These are phyloP conservation scores for Xylaria bambusicola DNA, from an alignment of 495 filamentous ascomycete genomes.

Conservation along the genomic window DNA sequence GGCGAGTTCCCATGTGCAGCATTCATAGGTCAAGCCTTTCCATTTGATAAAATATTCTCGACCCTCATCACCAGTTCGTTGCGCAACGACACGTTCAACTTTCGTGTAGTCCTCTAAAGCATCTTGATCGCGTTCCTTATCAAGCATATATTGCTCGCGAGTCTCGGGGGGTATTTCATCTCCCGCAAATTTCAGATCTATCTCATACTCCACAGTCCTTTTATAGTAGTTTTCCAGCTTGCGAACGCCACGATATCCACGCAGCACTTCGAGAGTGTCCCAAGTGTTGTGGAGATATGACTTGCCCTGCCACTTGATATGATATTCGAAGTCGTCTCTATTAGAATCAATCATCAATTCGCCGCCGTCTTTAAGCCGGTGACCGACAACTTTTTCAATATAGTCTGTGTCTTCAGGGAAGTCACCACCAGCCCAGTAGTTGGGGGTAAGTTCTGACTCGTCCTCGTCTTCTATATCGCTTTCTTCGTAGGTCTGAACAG, in stretches of 20 bases:
- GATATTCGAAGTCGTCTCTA: slow-evolving; percentile 87
- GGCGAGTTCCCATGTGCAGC: slow-evolving; percentile 90
- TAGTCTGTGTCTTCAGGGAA: slow-evolving; percentile 70
- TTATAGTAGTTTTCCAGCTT: slow-evolving; percentile 92
- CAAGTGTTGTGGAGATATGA: slow-evolving; percentile 95
- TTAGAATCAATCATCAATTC: slow-evolving; percentile 58
- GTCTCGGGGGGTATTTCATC: slow-evolving; percentile 77
- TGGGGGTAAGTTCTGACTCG: slow-evolving; percentile 58
- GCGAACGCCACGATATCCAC: slow-evolving; percentile 66
- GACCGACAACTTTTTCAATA: slow-evolving; percentile 87
- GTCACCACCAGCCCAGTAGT: slow-evolving; percentile 60
- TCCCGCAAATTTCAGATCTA: slow-evolving; percentile 67
- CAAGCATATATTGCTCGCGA: slow-evolving; percentile 85
- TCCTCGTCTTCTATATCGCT: slow-evolving; percentile 77
- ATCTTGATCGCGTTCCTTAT: slow-evolving; percentile 82
- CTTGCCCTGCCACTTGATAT: slow-evolving; percentile 96
- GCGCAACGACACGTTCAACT: slow-evolving; percentile 88
- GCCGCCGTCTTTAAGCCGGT: slow-evolving; percentile 71
- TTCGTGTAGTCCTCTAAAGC: slow-evolving; percentile 81
- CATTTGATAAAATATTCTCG: slow-evolving; percentile 92
- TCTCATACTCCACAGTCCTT: slow-evolving; percentile 74
- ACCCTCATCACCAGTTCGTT: slow-evolving; percentile 71
- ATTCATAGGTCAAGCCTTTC: slow-evolving; percentile 85
- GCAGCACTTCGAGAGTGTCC: slow-evolving; percentile 74
- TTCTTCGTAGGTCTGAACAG: slow-evolving; percentile 82